Evolutionary conservation across 371 early-diverging fungal genomes (phyloP).

Genomic region (Choanephora cucurbitarum): DNA sequence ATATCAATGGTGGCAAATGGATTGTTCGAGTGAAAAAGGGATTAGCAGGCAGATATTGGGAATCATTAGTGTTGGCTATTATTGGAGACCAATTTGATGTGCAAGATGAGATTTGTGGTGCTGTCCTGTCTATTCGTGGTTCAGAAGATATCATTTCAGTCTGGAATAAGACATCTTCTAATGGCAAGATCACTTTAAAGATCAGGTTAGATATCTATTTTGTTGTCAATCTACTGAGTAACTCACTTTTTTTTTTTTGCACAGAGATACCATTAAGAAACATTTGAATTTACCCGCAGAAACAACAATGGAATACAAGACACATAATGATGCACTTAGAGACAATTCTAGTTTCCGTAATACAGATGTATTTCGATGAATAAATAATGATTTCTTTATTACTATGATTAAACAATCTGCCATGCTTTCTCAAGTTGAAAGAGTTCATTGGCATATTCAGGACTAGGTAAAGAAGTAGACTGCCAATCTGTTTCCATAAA

Average conservation of each 20-base stretch:
- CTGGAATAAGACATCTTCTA: slow-evolving; percentile 90
- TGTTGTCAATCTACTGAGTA: background rate
- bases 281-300: slow-evolving; percentile 83
- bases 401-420: background rate
- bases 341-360: slow-evolving; percentile 92
- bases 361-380: slow-evolving; percentile 79
- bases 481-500: slow-evolving; percentile 50
- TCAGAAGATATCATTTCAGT: slow-evolving; percentile 94
- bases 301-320: slow-evolving; percentile 95
- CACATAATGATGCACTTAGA: slow-evolving; percentile 84
- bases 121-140: slow-evolving; percentile 92
- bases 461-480: slow-evolving; percentile 17
- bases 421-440: slow-evolving; percentile 22
- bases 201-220: slow-evolving; percentile 56
- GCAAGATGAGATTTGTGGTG: slow-evolving; percentile 90
- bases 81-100: slow-evolving; percentile 93
- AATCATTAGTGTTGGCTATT: slow-evolving; percentile 85
- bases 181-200: slow-evolving; percentile 79
- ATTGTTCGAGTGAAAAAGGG: slow-evolving; percentile 95
- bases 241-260: background rate
- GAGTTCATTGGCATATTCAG: slow-evolving; percentile 23
- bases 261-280: slow-evolving; percentile 84
- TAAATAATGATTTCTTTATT: background rate
- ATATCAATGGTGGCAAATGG: slow-evolving; percentile 97
- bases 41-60: slow-evolving; percentile 94